Conservation (phyloP, 225 moss, liverwort and hornwort species). For the Bryoerythrophyllum caledonicum region DNA sequence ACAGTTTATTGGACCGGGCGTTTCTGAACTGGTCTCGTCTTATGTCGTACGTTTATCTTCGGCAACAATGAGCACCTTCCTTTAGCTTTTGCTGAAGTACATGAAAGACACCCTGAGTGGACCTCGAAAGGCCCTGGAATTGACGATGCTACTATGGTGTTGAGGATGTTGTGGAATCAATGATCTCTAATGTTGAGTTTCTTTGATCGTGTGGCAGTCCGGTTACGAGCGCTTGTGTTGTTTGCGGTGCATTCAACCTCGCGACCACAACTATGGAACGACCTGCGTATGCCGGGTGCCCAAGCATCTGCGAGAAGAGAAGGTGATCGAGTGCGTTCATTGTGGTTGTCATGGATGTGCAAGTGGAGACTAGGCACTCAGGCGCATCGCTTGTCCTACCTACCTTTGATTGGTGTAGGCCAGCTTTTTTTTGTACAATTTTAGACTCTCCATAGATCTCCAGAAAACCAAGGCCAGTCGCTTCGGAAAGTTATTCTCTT, state of each 20-base stretch:
- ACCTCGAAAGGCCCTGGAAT: background rate
- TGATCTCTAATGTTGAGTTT: slow-evolving; percentile 17
- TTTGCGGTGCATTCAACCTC: slow-evolving; percentile 97
- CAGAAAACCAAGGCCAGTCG: slow-evolving; percentile 6
- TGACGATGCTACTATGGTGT: background rate
- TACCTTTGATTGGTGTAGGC: slow-evolving; percentile 15
- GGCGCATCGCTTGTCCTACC: slow-evolving; percentile 8
- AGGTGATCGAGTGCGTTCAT: slow-evolving; percentile 98
- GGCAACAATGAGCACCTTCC: background rate
- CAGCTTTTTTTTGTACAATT: slow-evolving; percentile 45
- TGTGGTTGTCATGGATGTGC: slow-evolving; percentile 99
- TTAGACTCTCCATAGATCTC: slow-evolving; percentile 29
- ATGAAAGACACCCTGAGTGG: background rate
- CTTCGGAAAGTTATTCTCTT: slow-evolving; percentile 20
- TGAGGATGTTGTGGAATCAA: too few relatives aligned
- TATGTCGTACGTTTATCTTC: background rate
- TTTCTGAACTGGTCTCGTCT: slow-evolving; percentile 10
- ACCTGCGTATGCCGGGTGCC: slow-evolving; percentile 99
- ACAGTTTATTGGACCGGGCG: background rate
- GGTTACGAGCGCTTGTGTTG: slow-evolving; percentile 99
- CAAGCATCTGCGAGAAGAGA: slow-evolving; percentile 98
- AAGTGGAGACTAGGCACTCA: slow-evolving; percentile 73
- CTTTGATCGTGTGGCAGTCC: slow-evolving; percentile 48
- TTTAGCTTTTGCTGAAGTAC: background rate
- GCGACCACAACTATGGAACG: slow-evolving; percentile 97